Percentiles rank a stretch among this genome's conserved stretches.
Conservation (phyloP, 805 yeast species). For the Ogataea chonburiensis region DNA sequence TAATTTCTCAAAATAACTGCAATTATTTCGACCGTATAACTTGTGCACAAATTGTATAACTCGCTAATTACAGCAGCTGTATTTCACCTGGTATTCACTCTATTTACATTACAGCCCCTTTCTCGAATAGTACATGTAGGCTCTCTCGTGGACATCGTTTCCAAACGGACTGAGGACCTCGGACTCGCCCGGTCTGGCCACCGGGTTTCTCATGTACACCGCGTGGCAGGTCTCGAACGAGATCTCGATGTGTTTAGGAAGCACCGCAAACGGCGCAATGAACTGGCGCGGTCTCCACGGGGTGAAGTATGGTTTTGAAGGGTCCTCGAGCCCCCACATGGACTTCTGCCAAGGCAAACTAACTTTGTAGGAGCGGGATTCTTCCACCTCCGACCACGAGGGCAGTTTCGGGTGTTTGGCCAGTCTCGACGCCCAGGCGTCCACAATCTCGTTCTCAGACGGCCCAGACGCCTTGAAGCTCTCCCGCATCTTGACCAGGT, state of each 20-base stretch:
- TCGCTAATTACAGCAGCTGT: no score
- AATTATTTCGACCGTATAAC: no score
- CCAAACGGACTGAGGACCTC: constrained; percentile 93
- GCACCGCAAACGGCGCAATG: constrained; percentile 85
- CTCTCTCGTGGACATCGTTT: constrained; percentile 81
- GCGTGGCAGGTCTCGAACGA: constrained; percentile 94
- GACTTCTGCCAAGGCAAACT: constrained; percentile 79
- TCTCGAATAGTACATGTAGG: constrained; percentile 89
- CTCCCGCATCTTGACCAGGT: constrained; percentile 33
- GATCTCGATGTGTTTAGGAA: constrained; percentile 89
- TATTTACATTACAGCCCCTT: constrained; percentile 45
- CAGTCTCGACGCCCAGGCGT: constrained; percentile 49
- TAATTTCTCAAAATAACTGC: no score
- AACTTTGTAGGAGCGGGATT: constrained; percentile 39
- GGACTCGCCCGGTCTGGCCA: constrained; percentile 94
- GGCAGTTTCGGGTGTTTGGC: constrained; percentile 42
- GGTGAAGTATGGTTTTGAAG: constrained; percentile 81
- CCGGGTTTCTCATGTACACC: constrained; percentile 94
- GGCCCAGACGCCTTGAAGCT: constrained; percentile 27
- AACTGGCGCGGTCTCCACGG: constrained; percentile 97
- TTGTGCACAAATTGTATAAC: no score
- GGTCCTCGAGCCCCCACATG: constrained; percentile 76
- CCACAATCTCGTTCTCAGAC: constrained; percentile 29
- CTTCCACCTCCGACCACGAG: constrained; percentile 33
- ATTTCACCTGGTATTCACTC: constrained; percentile 14